Base-by-base conservation (phyloP, 2,329 filamentous ascomycete genomes). In the Monosporascus sp. region DNA sequence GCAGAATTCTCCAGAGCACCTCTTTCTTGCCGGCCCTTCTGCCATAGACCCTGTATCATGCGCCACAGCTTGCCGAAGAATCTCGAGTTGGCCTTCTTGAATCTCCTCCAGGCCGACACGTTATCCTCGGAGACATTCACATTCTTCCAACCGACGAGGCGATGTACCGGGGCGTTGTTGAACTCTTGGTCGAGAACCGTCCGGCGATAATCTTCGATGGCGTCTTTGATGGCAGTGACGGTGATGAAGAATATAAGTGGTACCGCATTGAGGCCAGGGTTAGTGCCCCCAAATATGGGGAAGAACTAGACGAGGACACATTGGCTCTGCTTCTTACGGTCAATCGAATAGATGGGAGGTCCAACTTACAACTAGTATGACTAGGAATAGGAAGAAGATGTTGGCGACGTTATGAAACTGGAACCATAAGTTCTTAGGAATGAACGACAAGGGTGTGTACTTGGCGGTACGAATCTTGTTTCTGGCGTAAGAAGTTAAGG, bases 361-460 rank as follows among this genome's bases (percentile, higher is more conserved):
- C 50, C 44, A 52, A 81, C 92, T 79, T 86, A 97, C 94, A 65
- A 87, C 86, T 55, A 99, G 81, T 67, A 99, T 96, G 68, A 97
- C 92, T 64, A 93, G 82, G 74, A 97, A 97, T 62, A 97, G 78
- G 80, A 99, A 99, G 74, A 97, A 99, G 51, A 97, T 87, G 71
- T 99, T 99, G 67, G 94, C 94, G 65, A 99, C 88, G 67, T 97
- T 97, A 73, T 99, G 93, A 68, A 99, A 97, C 72, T 99, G 95
- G 60, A 96, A 90, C 84, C 87, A 99, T 66, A 99, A 68, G 72
- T 99, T 97, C 76, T 97, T 97, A 15, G 94, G 94, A 27, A 99
- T 72, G 72, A 99, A 99, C 55, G 89, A 96, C 58, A 99, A 72
- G 8, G 95, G 88, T 7, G 94, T 99, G 71, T 99, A 99, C 73